Evolutionary conservation across 495 filamentous ascomycete species (phyloP).

Genomic region (Penicillium tannophilum): DNA sequence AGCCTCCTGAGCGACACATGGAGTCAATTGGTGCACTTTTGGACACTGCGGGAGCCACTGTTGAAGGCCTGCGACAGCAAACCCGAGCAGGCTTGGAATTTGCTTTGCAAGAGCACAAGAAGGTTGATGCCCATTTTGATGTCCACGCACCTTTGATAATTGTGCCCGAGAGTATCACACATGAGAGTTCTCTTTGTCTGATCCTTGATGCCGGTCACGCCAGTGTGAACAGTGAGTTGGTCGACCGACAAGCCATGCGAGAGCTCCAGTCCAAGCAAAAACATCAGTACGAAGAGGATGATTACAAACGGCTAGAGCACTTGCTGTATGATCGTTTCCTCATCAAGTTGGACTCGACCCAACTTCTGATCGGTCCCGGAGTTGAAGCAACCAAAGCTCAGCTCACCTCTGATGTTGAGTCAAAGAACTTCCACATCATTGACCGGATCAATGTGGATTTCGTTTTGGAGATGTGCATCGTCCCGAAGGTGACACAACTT

Average conservation of each 20-base stretch:
- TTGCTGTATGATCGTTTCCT: conserved; percentile 96
- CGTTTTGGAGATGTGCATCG: conserved; percentile 84
- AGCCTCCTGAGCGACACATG: conserved; percentile 95
- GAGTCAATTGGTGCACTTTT: conserved; percentile 93
- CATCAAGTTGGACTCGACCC: conserved; percentile 88
- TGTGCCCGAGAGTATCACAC: conserved; percentile 86
- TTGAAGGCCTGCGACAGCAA: conserved; percentile 91
- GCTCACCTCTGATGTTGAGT: conserved; percentile 66
- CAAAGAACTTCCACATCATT: conserved; percentile 82
- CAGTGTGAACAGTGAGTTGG: conserved; percentile 88
- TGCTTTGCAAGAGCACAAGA: conserved; percentile 96
- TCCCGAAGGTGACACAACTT: conserved; percentile 92
- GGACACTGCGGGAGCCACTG: conserved; percentile 92
- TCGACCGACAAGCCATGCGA: conserved; percentile 83
- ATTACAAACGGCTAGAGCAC: conserved; percentile 81
- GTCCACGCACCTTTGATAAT: conserved; percentile 96
- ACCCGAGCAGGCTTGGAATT: conserved; percentile 95
- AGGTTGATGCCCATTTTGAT: conserved; percentile 92
- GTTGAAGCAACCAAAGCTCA: conserved; percentile 89
- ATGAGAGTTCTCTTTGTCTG: conserved; percentile 76
- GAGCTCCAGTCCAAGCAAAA: conserved; percentile 90
- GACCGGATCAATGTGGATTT: conserved; percentile 98
- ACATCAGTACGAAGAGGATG: conserved; percentile 83
- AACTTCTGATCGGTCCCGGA: conserved; percentile 93
- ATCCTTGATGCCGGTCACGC: conserved; percentile 97